A percentile compares a stretch with the other conserved stretches of the same genome.
phyloP scores from a whole-genome alignment of 225 moss, liverwort and hornwort genomes.

The Climacium dendroides region DNA sequence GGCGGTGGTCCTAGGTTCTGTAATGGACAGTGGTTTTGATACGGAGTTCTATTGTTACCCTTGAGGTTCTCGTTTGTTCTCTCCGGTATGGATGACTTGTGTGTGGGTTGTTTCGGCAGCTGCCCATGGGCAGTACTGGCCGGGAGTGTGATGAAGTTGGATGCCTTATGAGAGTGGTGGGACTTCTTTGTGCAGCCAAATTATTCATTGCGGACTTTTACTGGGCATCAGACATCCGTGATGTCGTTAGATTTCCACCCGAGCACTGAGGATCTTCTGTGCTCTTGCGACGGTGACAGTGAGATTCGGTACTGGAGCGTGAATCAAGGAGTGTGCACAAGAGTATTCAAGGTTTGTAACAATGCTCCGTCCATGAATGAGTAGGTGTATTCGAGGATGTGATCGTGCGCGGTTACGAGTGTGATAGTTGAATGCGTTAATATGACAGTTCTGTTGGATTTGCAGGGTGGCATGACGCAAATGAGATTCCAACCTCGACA shows the following conservation, averaged over 20 bases:
- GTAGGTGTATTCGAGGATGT: neutral
- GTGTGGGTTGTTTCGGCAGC: neutral
- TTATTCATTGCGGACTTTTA: slow-evolving; percentile 75
- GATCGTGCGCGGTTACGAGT: neutral
- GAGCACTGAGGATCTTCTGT: slow-evolving; percentile 81
- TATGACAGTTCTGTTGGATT: neutral
- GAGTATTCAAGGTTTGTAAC: slow-evolving; percentile 68
- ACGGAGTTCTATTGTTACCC: neutral
- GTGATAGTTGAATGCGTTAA: neutral
- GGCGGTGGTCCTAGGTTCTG: neutral
- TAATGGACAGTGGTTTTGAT: neutral
- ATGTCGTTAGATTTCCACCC: slow-evolving; percentile 99
- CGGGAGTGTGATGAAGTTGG: neutral
- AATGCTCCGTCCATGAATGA: neutral
- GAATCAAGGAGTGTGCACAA: slow-evolving; percentile 73
- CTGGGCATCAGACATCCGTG: slow-evolving; percentile 79
- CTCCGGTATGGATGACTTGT: neutral
- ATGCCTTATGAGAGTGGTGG: neutral
- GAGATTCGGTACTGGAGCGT: slow-evolving; percentile 99
- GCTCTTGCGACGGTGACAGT: slow-evolving; percentile 95
- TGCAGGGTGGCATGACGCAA: slow-evolving; percentile 93
- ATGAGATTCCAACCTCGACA: slow-evolving; percentile 98
- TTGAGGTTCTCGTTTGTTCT: neutral
- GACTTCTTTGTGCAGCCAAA: slow-evolving; percentile 57
- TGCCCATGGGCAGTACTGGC: neutral